These are phyloP conservation scores for Tausonia pullulans DNA, from an alignment of 1,284 basidiomycete species.

Conservation along the genomic window DNA sequence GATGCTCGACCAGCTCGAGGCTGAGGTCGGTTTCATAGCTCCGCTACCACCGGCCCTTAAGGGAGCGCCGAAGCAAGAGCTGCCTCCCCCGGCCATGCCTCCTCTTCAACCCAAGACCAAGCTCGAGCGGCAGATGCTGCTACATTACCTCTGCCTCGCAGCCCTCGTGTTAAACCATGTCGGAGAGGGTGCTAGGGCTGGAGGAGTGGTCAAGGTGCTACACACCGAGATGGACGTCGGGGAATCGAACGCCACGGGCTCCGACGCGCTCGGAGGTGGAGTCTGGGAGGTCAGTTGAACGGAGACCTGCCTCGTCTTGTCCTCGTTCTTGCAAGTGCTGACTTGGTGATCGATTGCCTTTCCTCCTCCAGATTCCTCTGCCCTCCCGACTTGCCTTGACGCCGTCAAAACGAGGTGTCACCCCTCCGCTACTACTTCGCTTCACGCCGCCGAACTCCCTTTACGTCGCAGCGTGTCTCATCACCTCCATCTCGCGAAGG, in stretches of 20 bases:
- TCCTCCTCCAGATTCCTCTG: not conserved
- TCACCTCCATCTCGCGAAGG: constrained; percentile 9
- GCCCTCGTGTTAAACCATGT: constrained; percentile 5
- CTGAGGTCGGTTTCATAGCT: not conserved
- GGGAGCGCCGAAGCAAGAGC: not conserved
- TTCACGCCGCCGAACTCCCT: constrained; percentile 2
- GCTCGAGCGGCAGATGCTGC: constrained; percentile 1
- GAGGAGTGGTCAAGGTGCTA: constrained; percentile 6
- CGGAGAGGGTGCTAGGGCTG: constrained; percentile 1
- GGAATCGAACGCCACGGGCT: not conserved
- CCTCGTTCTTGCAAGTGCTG: too few relatives aligned
- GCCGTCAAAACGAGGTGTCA: not conserved
- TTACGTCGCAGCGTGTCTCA: constrained; percentile 14
- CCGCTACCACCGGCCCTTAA: not conserved
- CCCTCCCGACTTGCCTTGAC: not conserved
- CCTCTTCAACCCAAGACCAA: not conserved
- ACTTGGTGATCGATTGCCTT: not conserved
- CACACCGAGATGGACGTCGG: constrained; percentile 2
- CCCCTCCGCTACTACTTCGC: not conserved
- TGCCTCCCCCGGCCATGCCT: not conserved
- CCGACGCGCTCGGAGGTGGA: constrained; percentile 6
- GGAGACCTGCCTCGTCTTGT: not conserved
- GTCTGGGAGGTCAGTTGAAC: constrained; percentile 7
- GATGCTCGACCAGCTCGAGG: not conserved
- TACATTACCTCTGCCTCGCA: constrained; percentile 4